phyloP scores from a whole-genome alignment of 192 early-diverging fungal genomes.

The Pecoramyces ruminantium region DNA sequence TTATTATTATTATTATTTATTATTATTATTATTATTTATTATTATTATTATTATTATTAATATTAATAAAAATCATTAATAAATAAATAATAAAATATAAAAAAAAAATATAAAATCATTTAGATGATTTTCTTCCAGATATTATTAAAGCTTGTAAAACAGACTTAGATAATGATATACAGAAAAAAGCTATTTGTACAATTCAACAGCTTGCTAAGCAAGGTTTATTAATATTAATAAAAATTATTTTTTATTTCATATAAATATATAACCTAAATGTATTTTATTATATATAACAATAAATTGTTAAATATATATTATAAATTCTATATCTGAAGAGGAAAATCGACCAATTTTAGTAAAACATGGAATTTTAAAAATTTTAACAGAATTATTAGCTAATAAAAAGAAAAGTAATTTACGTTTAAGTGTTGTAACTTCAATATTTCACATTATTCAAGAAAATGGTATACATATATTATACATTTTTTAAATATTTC shows the following conservation, averaged over 20 bases:
- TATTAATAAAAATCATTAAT: too few species aligned
- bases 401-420: constrained; percentile 28
- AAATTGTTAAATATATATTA: too few species aligned
- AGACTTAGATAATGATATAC: constrained; percentile 18
- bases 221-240: constrained; percentile 13
- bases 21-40: too few species aligned
- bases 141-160: constrained; percentile 33
- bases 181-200: constrained; percentile 37
- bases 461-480: constrained; percentile 24
- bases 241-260: too few species aligned
- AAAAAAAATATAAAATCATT: too few species aligned
- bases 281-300: too few species aligned
- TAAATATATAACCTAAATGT: too few species aligned
- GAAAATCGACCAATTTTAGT: constrained; percentile 32
- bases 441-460: constrained; percentile 49
- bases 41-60: too few species aligned
- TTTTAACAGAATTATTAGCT: constrained; percentile 33
- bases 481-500: too few species aligned
- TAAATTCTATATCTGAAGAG: too few species aligned
- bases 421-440: constrained; percentile 42
- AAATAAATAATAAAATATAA: too few species aligned
- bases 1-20: too few species aligned
- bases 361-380: constrained; percentile 34
- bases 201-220: constrained; percentile 47
- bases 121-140: constrained; percentile 31